Base-by-base conservation (phyloP, 139 green algal species). In the Chlamydomonas incerta region DNA sequence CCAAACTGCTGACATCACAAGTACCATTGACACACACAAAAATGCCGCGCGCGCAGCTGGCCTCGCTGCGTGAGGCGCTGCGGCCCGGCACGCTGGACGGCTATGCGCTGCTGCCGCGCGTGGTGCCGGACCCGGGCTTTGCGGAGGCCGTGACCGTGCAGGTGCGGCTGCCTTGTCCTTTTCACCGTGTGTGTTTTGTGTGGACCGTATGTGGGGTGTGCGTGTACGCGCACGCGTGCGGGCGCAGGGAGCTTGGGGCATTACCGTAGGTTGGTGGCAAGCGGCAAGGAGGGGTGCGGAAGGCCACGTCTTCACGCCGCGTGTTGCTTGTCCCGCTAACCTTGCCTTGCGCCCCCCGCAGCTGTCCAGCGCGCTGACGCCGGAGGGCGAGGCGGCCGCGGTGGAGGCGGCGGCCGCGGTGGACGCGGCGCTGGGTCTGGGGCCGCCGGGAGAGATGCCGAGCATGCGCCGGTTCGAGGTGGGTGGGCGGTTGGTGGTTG, bases 371-470 rank as follows among this genome's bases (percentile, higher is more conserved):
- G 46, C 46, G 21, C 77, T 83, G 1, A 74, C 77, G 23, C 77
- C 77, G 5, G 77, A 83, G 63, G 77, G 77, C 29, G 77, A 83
- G 77, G 63, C 77, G 41, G 77, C 77, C 41, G 77, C 77, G 29
- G 63, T 65, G 46, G 77, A 50, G 62, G 77, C 77, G 23, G 63
- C 77, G 41, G 63, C 41, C n/a, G 63, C 63, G 37, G 77, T 83
- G 77, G 77, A 83, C n/a, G 37, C 6, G 20, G 77, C 77, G n/a
- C 77, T 83, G 29, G 63, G 77, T 1, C 63, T 83, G 77, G n/a
- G 20, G 46, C 63, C 77, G 9, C 41, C 41, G 6, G 41, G 41
- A 8, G 63, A 83, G 63, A 83, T 83, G 77, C 18, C 63, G 14
- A 50, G 55, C 63, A 83, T 83, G 77, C 63, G 23, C 29, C 29